Percentiles rank a stretch among this genome's conserved stretches.
phyloP scores from a whole-genome alignment of 768 basidiomycete species.

The Mycena galericulata region DNA sequence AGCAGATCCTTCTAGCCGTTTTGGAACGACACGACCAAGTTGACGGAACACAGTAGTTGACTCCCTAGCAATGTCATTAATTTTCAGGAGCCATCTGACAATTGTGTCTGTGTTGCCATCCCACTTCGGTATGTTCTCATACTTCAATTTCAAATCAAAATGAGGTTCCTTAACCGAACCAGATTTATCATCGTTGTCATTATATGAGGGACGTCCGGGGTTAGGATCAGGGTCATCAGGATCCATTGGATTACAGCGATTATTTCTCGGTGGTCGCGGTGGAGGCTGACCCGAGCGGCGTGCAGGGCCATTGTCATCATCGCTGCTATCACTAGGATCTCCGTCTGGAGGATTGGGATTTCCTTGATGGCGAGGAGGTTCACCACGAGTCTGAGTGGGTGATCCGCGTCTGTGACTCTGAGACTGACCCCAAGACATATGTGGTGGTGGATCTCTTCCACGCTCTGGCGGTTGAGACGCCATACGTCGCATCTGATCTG shows the following conservation, averaged over 20 bases:
- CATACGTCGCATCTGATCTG: slow-evolving; percentile 3
- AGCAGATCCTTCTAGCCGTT: slow-evolving; percentile 38
- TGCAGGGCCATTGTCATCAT: neutral
- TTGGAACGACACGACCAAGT: slow-evolving; percentile 46
- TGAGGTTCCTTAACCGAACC: slow-evolving; percentile 29
- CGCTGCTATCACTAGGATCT: neutral
- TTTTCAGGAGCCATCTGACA: slow-evolving; percentile 42
- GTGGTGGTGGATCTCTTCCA: neutral
- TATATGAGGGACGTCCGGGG: too few species aligned
- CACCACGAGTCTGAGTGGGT: neutral
- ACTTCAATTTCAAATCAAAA: slow-evolving; percentile 47
- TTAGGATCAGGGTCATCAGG: too few species aligned
- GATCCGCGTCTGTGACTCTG: neutral
- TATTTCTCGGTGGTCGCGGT: neutral
- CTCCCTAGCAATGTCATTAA: slow-evolving; percentile 38
- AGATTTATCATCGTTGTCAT: neutral
- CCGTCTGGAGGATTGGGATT: neutral
- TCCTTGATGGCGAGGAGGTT: neutral
- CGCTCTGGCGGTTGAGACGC: neutral
- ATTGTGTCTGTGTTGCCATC: slow-evolving; percentile 44
- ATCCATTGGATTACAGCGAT: neutral
- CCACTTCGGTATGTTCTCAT: slow-evolving; percentile 46
- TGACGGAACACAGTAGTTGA: slow-evolving; percentile 39
- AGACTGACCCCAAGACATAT: too few species aligned
- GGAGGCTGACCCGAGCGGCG: neutral